These are phyloP conservation scores for Tylopilus sp. DNA, from an alignment of 768 basidiomycete species.

Conservation along the genomic window DNA sequence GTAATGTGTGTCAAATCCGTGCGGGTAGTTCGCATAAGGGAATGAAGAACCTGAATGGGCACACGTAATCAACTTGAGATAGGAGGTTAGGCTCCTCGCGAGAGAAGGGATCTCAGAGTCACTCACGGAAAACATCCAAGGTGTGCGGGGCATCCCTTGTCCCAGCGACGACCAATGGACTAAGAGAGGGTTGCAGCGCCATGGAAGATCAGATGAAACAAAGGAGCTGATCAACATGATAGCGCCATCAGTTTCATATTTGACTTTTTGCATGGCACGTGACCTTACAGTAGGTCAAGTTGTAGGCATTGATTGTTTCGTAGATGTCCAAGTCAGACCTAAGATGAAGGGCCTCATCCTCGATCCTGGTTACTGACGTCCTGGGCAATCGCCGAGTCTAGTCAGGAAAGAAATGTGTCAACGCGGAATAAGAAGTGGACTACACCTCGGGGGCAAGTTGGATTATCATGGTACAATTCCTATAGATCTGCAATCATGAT, in stretches of 20 bases:
- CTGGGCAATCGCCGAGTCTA: too few species aligned
- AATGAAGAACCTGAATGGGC: slow-evolving; percentile 63
- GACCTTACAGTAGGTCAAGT: too few species aligned
- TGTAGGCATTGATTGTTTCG: too few species aligned
- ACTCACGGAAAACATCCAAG: slow-evolving; percentile 73
- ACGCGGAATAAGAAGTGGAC: too few species aligned
- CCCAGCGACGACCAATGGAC: slow-evolving; percentile 63
- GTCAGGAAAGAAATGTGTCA: too few species aligned
- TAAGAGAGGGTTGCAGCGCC: slow-evolving; percentile 77
- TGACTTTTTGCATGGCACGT: too few species aligned
- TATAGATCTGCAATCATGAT: too few species aligned
- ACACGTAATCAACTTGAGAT: slow-evolving; percentile 76
- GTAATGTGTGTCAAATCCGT: not conserved
- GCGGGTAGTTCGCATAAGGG: not conserved
- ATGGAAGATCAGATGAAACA: slow-evolving; percentile 35
- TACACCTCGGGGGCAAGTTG: too few species aligned
- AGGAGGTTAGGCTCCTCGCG: not conserved
- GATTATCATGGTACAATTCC: too few species aligned
- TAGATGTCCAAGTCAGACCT: too few species aligned
- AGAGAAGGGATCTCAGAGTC: not conserved
- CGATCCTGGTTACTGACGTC: too few species aligned
- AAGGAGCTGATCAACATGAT: not conserved
- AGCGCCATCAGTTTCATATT: not conserved
- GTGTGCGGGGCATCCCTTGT: slow-evolving; percentile 62
- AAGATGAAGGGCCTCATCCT: too few species aligned